Conservation (phyloP, 352 stramenopile genomes). For the Pilasporangium apinafurcum region DNA sequence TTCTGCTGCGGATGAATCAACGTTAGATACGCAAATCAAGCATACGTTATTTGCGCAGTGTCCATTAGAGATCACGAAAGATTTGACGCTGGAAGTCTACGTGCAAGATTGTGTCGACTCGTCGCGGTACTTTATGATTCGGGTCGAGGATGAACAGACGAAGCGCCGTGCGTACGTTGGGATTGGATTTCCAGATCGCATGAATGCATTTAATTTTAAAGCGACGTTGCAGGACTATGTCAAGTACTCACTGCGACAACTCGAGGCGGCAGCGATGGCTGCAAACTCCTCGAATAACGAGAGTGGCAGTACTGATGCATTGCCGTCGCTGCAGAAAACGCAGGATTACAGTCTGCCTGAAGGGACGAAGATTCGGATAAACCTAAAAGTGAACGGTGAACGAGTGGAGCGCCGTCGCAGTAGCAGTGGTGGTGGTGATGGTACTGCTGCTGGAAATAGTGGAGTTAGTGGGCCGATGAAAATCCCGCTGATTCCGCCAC, state of each 20-base stretch:
- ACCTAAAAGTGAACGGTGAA: constrained; percentile 48
- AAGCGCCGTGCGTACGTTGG: constrained; percentile 72
- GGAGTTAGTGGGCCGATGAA: constrained; percentile 20
- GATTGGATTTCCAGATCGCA: constrained; percentile 71
- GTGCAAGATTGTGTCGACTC: constrained; percentile 85
- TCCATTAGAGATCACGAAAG: constrained; percentile 57
- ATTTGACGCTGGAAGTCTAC: constrained; percentile 62
- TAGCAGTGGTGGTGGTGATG: constrained; percentile 17
- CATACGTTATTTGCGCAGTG: constrained; percentile 74
- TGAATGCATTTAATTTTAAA: constrained; percentile 83
- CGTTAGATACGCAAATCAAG: not conserved
- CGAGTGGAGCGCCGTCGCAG: constrained; percentile 16
- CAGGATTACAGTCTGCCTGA: constrained; percentile 60
- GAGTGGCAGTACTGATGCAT: not conserved
- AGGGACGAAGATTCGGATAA: constrained; percentile 74
- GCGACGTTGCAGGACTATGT: constrained; percentile 77
- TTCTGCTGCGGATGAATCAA: not conserved
- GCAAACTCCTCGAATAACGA: constrained; percentile 6
- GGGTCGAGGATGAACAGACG: constrained; percentile 71
- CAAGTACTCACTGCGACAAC: constrained; percentile 68
- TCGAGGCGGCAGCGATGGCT: constrained; percentile 26
- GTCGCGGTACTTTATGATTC: constrained; percentile 86
- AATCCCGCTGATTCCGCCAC: constrained; percentile 52
- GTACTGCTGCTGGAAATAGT: constrained; percentile 8
- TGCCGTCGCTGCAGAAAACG: constrained; percentile 18